Evolutionary conservation across 2,329 filamentous ascomycete species (phyloP).

Genomic region (Colletotrichum plurivorum): DNA sequence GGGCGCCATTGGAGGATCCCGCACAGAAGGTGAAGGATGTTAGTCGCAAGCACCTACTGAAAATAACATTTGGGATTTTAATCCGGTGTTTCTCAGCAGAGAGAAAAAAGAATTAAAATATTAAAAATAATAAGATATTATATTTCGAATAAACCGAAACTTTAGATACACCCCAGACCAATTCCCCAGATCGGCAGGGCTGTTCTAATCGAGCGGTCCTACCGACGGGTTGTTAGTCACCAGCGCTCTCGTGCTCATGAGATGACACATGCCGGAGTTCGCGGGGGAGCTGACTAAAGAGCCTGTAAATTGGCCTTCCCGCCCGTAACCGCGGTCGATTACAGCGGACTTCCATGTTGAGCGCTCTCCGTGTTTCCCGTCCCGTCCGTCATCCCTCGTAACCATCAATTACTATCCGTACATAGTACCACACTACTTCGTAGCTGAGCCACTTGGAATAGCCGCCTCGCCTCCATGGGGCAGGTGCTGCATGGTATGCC

Average conservation of each 20-base stretch:
- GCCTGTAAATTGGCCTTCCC: constrained; percentile 3
- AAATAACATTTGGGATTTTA: constrained; percentile 18
- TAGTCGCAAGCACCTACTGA: constrained; percentile 3
- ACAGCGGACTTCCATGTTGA: constrained; percentile 11
- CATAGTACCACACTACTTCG: not conserved
- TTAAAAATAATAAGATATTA: not conserved
- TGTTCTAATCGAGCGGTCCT: not conserved
- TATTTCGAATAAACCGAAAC: constrained; percentile 6
- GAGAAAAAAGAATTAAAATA: not conserved
- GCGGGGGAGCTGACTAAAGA: not conserved
- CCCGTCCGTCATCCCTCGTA: not conserved
- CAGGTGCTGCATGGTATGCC: constrained; percentile 4
- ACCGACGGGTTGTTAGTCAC: constrained; percentile 20
- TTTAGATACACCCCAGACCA: not conserved
- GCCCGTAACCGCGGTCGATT: constrained; percentile 10
- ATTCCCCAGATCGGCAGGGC: not conserved
- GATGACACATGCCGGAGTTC: constrained; percentile 29
- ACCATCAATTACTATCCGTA: too few species aligned
- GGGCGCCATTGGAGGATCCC: constrained; percentile 14
- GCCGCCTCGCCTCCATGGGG: constrained; percentile 6
- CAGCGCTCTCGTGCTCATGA: constrained; percentile 8
- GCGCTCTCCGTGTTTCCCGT: not conserved
- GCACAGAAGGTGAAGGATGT: constrained; percentile 14
- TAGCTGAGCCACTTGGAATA: constrained; percentile 16
- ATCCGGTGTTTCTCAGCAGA: constrained; percentile 23